Base-by-base conservation (phyloP, 2,329 filamentous ascomycete species). In the Graphilbum fragrans region DNA sequence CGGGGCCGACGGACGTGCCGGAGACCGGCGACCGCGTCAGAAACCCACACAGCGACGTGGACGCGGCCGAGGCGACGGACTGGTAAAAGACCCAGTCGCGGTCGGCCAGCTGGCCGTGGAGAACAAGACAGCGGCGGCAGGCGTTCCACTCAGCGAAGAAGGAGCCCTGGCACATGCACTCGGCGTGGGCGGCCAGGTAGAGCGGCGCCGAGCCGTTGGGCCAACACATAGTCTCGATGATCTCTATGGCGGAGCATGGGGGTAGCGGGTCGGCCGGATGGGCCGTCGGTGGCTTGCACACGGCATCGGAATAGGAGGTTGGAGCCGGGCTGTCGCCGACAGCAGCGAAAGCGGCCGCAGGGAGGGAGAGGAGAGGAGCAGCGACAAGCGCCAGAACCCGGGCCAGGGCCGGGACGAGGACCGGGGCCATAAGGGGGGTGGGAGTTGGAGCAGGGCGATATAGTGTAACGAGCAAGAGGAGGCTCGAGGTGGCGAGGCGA, bases 61-160 rank as follows among this genome's bases (percentile, higher is more conserved):
- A 58, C 21, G 58, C 63, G 35, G 49, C 50, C 2, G 53, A 45
- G 21, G 65, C 49, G 41, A 66, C 56, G 16, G 47, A 42, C 17
- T 53, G 47, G 50, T 56, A 63, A 44, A 56, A 60, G 10, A 45
- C 46, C 27, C 52, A 48, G 44, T 59, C 56, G 18, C 50, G 53
- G 43, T 58, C 55, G 21, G 53, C 57, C 33, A 61, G 59, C 12
- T 55, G 53, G 38, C 62, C 63, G 47, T 66, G 62, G 10, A 60
- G 50, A 31, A 52, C 53, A 14, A 65, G 53, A 47, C 64, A 69
- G 25, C 55, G 47, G 25, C 62, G 58, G 49, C 63, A 67, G 38
- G 56, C 59, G 17, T 53, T 37, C 62, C 63, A 66, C 47, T 65
- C 60, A 25, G 47, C 29, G 50, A 68, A 67, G 55, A 57, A 66